Percentiles rank a stretch among this genome's conserved stretches.
phyloP scores from a whole-genome alignment of 306 rosid species.

The Lathyrus tuberosus region DNA sequence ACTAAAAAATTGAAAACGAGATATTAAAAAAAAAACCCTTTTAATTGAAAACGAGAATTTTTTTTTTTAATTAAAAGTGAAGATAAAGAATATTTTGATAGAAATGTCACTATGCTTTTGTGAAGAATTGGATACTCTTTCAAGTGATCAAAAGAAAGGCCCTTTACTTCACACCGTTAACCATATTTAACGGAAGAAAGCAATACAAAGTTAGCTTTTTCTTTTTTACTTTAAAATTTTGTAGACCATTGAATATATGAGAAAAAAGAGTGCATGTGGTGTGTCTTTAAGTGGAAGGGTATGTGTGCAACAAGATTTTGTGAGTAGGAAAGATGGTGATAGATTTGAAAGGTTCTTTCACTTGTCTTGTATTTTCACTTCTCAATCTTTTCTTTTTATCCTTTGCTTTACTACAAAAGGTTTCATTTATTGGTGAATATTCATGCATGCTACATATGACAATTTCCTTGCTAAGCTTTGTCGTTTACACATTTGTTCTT shows the following conservation, averaged over 20 bases:
- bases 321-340: constrained; percentile 45
- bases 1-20: no score
- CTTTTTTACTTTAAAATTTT: neutral
- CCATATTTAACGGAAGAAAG: constrained; percentile 37
- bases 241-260: constrained; percentile 14
- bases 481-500: constrained; percentile 38
- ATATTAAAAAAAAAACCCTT: neutral
- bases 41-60: neutral
- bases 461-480: constrained; percentile 41
- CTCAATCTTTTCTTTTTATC: constrained; percentile 34
- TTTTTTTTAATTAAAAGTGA: constrained; percentile 1
- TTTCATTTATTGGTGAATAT: constrained; percentile 63
- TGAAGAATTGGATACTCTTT: constrained; percentile 68
- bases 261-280: constrained; percentile 45
- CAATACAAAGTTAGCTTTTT: constrained; percentile 36
- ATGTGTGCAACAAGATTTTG: constrained; percentile 43
- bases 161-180: constrained; percentile 43
- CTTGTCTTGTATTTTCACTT: constrained; percentile 47
- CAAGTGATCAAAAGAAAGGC: constrained; percentile 35
- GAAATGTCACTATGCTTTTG: constrained; percentile 44
- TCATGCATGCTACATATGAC: constrained; percentile 36
- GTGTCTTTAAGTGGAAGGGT: constrained; percentile 46
- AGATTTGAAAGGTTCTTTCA: constrained; percentile 43
- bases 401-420: constrained; percentile 54
- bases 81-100: constrained; percentile 53